Percentiles rank a stretch among this genome's conserved stretches.
These are phyloP conservation scores for Acmispon strigosus DNA, from an alignment of 306 rosid genomes.

Conservation along the genomic window DNA sequence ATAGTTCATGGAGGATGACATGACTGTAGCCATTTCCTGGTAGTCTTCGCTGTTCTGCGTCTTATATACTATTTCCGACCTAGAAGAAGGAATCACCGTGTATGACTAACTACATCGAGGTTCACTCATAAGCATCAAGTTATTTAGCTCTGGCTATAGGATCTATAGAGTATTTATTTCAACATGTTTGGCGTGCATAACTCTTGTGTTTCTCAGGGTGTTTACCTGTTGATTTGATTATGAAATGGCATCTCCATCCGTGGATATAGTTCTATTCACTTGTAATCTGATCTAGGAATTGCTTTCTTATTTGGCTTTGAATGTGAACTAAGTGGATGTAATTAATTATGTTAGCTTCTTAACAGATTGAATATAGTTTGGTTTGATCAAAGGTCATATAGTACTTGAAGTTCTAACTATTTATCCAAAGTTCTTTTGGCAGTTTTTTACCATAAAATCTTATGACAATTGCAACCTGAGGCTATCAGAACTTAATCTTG, in stretches of 20 bases:
- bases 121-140: conserved; percentile 31
- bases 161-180: conserved; percentile 47
- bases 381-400: not conserved
- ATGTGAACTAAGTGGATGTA: conserved; percentile 30
- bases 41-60: conserved; percentile 35
- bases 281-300: conserved; percentile 41
- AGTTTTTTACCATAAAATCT: not conserved
- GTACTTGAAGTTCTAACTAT: not conserved
- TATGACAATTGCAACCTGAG: not conserved
- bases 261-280: conserved; percentile 29
- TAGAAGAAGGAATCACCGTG: conserved; percentile 32
- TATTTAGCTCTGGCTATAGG: conserved; percentile 34
- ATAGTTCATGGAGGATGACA: conserved; percentile 30
- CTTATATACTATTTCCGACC: conserved; percentile 32
- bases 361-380: conserved; percentile 26
- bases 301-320: conserved; percentile 24
- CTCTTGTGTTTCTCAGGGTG: conserved; percentile 15
- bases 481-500: not conserved
- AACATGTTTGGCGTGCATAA: conserved; percentile 28
- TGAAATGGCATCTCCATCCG: conserved; percentile 20
- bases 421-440: not conserved
- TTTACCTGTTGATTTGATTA: conserved; percentile 31
- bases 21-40: conserved; percentile 41
- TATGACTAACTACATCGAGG: conserved; percentile 36
- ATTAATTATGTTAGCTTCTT: conserved; percentile 37